Evolutionary conservation across 2,329 filamentous ascomycete genomes (phyloP).

Genomic region (Neurospora sp.): DNA sequence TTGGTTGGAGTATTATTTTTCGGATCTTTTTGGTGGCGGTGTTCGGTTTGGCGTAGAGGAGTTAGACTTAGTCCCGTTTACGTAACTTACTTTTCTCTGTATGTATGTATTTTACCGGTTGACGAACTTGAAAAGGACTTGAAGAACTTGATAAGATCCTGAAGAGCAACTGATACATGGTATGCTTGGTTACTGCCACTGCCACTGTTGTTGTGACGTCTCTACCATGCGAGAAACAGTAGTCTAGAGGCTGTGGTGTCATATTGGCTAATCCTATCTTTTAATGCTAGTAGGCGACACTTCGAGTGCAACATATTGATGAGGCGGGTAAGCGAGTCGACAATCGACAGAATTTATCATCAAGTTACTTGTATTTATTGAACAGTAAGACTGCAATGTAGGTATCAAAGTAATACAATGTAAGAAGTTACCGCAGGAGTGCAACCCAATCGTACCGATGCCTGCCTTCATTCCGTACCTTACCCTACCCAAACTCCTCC

Average conservation of each 20-base stretch:
- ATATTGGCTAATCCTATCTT: not conserved
- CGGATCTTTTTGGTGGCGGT: not conserved
- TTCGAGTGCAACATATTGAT: not conserved
- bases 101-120: not conserved
- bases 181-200: no score
- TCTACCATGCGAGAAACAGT: not conserved
- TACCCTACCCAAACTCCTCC: not conserved
- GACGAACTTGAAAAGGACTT: not conserved
- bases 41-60: not conserved
- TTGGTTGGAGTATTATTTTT: not conserved
- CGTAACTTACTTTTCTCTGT: not conserved
- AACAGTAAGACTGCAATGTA: not conserved
- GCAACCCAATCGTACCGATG: not conserved
- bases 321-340: not conserved
- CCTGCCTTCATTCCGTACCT: not conserved
- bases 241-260: no score
- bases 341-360: no score
- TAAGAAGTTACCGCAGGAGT: not conserved
- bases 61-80: not conserved
- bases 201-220: not conserved
- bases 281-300: not conserved
- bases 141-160: not conserved
- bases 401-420: not conserved
- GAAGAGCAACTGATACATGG: no score
- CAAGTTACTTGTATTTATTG: no score